Conservation (phyloP, 495 filamentous ascomycete species). For the Penicillium angulare region DNA sequence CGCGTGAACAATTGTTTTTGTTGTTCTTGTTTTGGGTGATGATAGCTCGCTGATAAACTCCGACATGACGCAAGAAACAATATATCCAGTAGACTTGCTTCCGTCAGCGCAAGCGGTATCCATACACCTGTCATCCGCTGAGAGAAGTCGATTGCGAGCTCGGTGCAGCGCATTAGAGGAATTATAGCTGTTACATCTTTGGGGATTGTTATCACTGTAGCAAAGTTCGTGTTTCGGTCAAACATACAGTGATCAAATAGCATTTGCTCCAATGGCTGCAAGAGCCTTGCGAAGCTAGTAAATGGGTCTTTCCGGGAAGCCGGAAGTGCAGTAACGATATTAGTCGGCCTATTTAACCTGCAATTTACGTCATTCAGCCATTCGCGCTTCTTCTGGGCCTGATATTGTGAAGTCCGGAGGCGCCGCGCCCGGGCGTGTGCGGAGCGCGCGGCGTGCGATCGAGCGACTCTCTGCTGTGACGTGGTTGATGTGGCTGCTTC, state of each 20-base stretch:
- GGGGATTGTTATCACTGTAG: not conserved
- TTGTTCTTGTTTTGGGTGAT: not conserved
- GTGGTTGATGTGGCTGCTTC: slow-evolving; percentile 37
- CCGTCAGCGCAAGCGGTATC: slow-evolving; percentile 8
- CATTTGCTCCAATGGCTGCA: slow-evolving; percentile 10
- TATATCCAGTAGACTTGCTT: slow-evolving; percentile 8
- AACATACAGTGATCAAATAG: slow-evolving; percentile 19
- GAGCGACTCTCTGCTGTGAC: slow-evolving; percentile 22
- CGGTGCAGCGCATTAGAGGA: slow-evolving; percentile 20
- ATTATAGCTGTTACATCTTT: slow-evolving; percentile 13
- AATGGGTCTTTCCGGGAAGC: slow-evolving; percentile 13
- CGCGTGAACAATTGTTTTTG: not conserved
- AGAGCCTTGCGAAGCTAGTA: slow-evolving; percentile 5
- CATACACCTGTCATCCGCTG: slow-evolving; percentile 8
- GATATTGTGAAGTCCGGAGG: slow-evolving; percentile 19
- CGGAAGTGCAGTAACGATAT: not conserved
- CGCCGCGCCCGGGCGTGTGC: slow-evolving; percentile 20
- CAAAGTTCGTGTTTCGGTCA: not conserved
- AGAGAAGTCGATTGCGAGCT: slow-evolving; percentile 4
- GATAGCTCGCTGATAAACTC: slow-evolving; percentile 3
- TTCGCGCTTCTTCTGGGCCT: slow-evolving; percentile 13
- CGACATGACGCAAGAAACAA: slow-evolving; percentile 13
- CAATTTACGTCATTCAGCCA: not conserved
- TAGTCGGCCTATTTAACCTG: not conserved
- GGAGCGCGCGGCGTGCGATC: slow-evolving; percentile 22